Evolutionary conservation across 371 early-diverging fungal species (phyloP).

Genomic region (Ordospora colligata): DNA sequence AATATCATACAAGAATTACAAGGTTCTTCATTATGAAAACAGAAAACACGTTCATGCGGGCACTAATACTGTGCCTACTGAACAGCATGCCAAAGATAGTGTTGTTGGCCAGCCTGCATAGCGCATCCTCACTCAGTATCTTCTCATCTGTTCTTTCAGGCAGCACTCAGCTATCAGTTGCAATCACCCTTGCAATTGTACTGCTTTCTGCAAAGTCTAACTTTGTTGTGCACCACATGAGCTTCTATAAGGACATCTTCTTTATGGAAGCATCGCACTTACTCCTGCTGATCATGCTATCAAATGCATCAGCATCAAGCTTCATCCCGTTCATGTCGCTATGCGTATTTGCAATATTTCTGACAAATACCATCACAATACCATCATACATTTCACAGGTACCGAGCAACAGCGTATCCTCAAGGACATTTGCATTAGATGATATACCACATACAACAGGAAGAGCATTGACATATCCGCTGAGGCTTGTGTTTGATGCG

Average conservation of each 20-base stretch:
- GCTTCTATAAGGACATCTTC: constrained; percentile 7
- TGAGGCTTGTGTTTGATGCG: neutral
- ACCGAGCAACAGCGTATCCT: neutral
- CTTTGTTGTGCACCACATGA: neutral
- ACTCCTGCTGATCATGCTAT: neutral
- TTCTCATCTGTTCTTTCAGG: neutral
- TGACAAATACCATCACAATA: neutral
- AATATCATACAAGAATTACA: neutral
- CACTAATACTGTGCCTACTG: neutral
- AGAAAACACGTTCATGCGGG: neutral
- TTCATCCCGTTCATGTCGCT: neutral
- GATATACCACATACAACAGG: too few species aligned
- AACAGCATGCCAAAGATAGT: constrained; percentile 9
- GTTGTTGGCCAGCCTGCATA: neutral
- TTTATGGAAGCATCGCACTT: constrained; percentile 1
- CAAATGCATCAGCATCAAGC: neutral
- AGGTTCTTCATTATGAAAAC: neutral
- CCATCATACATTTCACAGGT: neutral
- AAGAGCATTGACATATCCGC: neutral
- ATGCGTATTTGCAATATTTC: neutral
- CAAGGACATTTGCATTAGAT: too few species aligned
- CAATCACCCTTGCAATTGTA: neutral
- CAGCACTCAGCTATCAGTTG: neutral
- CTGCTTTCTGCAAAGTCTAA: neutral
- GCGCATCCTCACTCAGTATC: neutral